Conservation (phyloP, 2,329 filamentous ascomycete species). For the Hymenoscyphus infarciens region DNA sequence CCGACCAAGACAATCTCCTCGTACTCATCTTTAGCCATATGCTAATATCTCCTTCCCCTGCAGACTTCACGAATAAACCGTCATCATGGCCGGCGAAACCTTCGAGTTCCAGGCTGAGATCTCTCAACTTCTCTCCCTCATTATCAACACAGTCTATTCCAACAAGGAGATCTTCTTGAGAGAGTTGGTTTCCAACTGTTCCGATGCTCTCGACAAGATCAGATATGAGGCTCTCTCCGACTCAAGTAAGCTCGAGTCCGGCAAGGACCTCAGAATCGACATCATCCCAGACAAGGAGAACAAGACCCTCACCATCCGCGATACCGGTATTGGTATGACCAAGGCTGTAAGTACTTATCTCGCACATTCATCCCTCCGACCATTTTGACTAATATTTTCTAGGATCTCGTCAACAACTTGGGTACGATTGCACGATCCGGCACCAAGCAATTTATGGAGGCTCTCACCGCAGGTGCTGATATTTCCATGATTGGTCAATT, state of each 20-base stretch:
- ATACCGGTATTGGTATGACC: constrained; percentile 99
- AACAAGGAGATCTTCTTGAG: constrained; percentile 99
- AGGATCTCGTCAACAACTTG: constrained; percentile 99
- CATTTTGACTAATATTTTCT: constrained; percentile 38
- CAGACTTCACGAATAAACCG: constrained; percentile 32
- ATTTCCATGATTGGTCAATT: constrained; percentile 99
- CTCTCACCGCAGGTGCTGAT: constrained; percentile 94
- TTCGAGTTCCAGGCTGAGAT: constrained; percentile 99
- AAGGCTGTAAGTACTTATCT: constrained; percentile 75
- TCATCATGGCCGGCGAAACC: constrained; percentile 81
- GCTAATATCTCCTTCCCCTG: constrained; percentile 17
- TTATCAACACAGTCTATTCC: constrained; percentile 99
- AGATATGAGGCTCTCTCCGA: constrained; percentile 98
- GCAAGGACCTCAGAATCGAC: constrained; percentile 98
- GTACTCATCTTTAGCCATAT: background rate
- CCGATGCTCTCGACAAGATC: constrained; percentile 99
- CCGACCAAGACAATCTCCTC: background rate
- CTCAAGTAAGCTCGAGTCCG: constrained; percentile 91
- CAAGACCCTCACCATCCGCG: constrained; percentile 96
- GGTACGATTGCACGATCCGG: constrained; percentile 98
- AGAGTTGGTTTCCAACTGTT: constrained; percentile 97
- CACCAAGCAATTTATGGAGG: constrained; percentile 99
- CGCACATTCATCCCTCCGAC: constrained; percentile 10
- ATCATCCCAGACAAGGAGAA: constrained; percentile 96
- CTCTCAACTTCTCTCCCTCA: constrained; percentile 98